Evolutionary conservation across 768 basidiomycete species (phyloP), one percentile per base, ranked within the genome.

Genomic region (Dioszegia crocea): DNA sequence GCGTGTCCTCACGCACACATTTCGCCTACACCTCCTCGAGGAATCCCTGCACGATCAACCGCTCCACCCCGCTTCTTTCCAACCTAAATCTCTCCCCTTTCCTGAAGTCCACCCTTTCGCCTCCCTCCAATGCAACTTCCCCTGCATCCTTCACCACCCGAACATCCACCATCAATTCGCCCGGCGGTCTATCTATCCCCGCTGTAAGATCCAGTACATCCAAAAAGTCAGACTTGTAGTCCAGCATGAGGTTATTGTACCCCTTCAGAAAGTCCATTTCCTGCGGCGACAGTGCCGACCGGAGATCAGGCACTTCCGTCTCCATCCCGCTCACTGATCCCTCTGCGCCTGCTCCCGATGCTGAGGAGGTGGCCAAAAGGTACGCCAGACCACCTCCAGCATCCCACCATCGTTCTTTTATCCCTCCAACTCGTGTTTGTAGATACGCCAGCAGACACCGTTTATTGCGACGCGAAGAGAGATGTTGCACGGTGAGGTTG

Each of bases 371-470:
- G 1, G 62, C 59, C 6, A 97, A 82, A 41, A 96, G 80, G 63
- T 90, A 88, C 0, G 91, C 89, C 2, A 96, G 80, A 3, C 90
- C 88, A 14, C 91, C 93, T 2, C 74, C 76, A 8, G 85, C 83
- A 12, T 84, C 80, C 94, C 94, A 98, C 78, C 90, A 96, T 80
- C 89, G 82, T 70, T 91, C 86, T 58, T 86, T 83, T 52, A 98
- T 83, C 52, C 86, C 84, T 72, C 90, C 87, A 38, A 90, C 78
- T 56, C 94, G 84, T 78, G 92, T 90, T 24, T 84, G 79, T 77
- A 97, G 91, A 78, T 98, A 99, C 0, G 91, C 91, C 44, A 97
- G 84, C 3, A 98, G 82, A 74, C 90, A 91, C n/a, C 96, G 87
- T 76, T 94, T 96, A 81, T 98, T 96, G 62, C 92, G 85, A 39